Evolutionary conservation across 305 asterid genomes (phyloP).

Genomic region (Fraxinus latifolia): DNA sequence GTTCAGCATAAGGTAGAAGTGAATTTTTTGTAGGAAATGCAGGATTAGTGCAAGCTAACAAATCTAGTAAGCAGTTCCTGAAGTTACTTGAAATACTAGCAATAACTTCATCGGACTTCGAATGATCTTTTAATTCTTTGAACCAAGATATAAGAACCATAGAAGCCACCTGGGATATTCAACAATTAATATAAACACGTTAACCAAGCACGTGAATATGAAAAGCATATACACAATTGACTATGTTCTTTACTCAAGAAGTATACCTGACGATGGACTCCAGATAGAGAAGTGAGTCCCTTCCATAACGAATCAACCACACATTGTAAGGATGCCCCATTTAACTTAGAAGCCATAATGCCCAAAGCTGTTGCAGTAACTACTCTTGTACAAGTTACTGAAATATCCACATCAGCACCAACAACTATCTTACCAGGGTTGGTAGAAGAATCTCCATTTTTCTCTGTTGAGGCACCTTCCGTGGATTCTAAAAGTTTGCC

Average conservation of each 20-base stretch:
- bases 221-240: slow-evolving; percentile 11
- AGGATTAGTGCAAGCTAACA: slow-evolving; percentile 81
- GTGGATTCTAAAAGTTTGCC: slow-evolving; percentile 42
- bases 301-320: slow-evolving; percentile 80
- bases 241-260: slow-evolving; percentile 19
- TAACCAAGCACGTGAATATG: slow-evolving; percentile 4
- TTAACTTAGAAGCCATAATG: slow-evolving; percentile 72
- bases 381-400: slow-evolving; percentile 86
- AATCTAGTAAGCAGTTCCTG: slow-evolving; percentile 64
- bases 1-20: slow-evolving; percentile 81
- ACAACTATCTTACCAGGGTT: slow-evolving; percentile 71
- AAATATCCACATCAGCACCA: slow-evolving; percentile 85
- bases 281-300: slow-evolving; percentile 74
- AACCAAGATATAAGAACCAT: slow-evolving; percentile 91
- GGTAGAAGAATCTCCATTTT: slow-evolving; percentile 59
- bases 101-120: slow-evolving; percentile 47
- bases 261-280: slow-evolving; percentile 95
- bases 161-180: slow-evolving; percentile 72
- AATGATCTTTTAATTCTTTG: slow-evolving; percentile 57
- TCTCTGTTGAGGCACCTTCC: slow-evolving; percentile 48
- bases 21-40: slow-evolving; percentile 90
- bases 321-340: slow-evolving; percentile 54
- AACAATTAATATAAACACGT: slow-evolving; percentile 19
- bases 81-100: slow-evolving; percentile 58
- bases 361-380: slow-evolving; percentile 87